phyloP scores from a whole-genome alignment of 768 basidiomycete genomes.

The Rhodotorula taiwanensis region DNA sequence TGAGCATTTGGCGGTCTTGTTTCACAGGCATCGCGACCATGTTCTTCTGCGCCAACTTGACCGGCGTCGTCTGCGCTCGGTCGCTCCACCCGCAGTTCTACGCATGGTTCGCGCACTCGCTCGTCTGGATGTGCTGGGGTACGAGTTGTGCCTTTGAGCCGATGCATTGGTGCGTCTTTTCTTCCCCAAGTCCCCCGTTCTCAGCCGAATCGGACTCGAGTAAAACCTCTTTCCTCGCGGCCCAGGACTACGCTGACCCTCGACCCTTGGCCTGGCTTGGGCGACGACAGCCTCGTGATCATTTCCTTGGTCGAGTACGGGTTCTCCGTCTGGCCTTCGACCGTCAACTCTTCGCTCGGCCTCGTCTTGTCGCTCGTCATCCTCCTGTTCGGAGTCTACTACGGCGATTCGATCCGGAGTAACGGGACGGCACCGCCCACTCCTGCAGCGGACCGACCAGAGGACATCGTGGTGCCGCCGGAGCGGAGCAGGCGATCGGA shows the following conservation, averaged over 20 bases:
- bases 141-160: slow-evolving; percentile 23
- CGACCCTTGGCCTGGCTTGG: too few relatives aligned
- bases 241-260: too few relatives aligned
- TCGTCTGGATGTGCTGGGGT: slow-evolving; percentile 60
- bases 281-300: slow-evolving; percentile 8
- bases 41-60: slow-evolving; percentile 82
- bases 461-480: background rate
- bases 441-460: background rate
- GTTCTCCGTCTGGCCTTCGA: slow-evolving; percentile 17
- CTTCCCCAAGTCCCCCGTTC: too few relatives aligned
- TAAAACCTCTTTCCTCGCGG: too few relatives aligned
- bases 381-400: slow-evolving; percentile 12
- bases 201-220: background rate
- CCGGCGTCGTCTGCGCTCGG: slow-evolving; percentile 84
- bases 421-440: too few relatives aligned
- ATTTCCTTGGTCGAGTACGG: slow-evolving; percentile 20
- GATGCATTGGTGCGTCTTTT: slow-evolving; percentile 17
- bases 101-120: slow-evolving; percentile 86
- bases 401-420: slow-evolving; percentile 5
- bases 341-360: slow-evolving; percentile 17
- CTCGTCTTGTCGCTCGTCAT: slow-evolving; percentile 12
- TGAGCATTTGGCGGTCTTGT: too few relatives aligned
- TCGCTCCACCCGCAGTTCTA: slow-evolving; percentile 98
- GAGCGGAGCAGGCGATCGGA: too few relatives aligned
- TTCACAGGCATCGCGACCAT: slow-evolving; percentile 69